Base-by-base conservation (phyloP, 257 asterid genomes). In the Solanum pennellii region DNA sequence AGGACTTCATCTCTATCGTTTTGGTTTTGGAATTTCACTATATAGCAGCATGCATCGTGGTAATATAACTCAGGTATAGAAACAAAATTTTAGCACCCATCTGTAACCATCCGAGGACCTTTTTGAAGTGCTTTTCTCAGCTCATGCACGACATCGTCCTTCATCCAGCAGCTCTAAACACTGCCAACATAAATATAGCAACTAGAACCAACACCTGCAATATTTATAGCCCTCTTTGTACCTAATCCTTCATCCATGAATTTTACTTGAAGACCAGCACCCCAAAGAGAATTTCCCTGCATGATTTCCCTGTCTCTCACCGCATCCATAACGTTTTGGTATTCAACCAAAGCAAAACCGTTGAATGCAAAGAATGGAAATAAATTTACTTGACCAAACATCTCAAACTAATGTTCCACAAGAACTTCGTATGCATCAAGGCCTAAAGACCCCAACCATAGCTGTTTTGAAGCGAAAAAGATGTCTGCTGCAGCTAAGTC, bases 141-240 rank as follows among this genome's bases (percentile, higher is more conserved):
- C 91, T 95, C 99, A 86, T 91, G 94, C 90, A 96, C 87, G 87
- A 95, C 90, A 88, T 94, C 98, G 89, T 96, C 99, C 91, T 94
- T 96, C 65, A 92, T 94, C 99, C 96, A 92, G 86, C 89, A 91
- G 91, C 91, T 93, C 62, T 95, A 88, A 89, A 96, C 92, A 90
- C 90, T 92, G 83, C 98, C 98, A 89, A 96, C 87, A 65, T 95
- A 95, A 88, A 96, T 94, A 94, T 91, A 93, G 90, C 94, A 92
- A 88, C 96, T 93, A 79, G 94, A 92, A 87, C 98, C 98, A 83
- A 94, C 87, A 82, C 93, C 91, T 37, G 7, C 90, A 87, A 97
- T 97, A 5, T 37, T 37, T 6, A 6, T 37, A 37, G 41, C 90
- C 98, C 35, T 96, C 90, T 92, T 90, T 42, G 94, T 90, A 89